Percentiles rank a stretch among this genome's conserved stretches.
phyloP scores from a whole-genome alignment of 139 green algal genomes.

The Chlamydomonas sp. region DNA sequence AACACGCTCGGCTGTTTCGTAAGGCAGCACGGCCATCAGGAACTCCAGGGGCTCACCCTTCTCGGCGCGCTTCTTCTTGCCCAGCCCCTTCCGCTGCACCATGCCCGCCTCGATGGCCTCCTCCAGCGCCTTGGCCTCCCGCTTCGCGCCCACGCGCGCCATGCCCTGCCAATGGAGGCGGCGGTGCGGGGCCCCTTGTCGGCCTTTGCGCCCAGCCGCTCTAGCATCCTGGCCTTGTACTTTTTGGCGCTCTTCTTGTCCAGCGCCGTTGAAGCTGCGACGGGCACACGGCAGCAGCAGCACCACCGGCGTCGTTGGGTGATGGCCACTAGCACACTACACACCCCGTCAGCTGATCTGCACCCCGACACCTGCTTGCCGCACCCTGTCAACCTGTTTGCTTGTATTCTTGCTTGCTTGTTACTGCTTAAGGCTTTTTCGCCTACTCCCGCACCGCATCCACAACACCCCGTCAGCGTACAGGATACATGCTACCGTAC shows the following conservation, averaged over 20 bases:
- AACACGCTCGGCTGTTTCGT: no score
- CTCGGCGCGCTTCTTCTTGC: slow-evolving; percentile 63
- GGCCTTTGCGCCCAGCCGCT: slow-evolving; percentile 58
- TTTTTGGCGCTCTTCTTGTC: slow-evolving; percentile 70
- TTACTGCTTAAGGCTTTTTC: no score
- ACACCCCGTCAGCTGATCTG: no score
- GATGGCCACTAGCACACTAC: no score
- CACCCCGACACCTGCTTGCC: no score
- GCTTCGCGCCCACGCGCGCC: slow-evolving; percentile 55
- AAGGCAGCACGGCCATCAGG: neutral
- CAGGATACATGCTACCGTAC: no score
- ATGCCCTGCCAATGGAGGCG: slow-evolving; percentile 58
- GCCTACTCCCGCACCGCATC: no score
- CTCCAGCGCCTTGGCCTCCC: slow-evolving; percentile 60
- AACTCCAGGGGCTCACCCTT: slow-evolving; percentile 18
- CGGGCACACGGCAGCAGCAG: neutral
- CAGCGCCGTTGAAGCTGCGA: slow-evolving; percentile 58
- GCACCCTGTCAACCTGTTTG: no score
- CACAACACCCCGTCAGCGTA: no score
- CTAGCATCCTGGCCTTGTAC: slow-evolving; percentile 67
- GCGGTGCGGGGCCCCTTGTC: slow-evolving; percentile 55
- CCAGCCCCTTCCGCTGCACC: slow-evolving; percentile 64
- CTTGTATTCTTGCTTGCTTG: no score
- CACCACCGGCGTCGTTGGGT: no score
- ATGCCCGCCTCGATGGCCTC: slow-evolving; percentile 76